Evolutionary conservation across 164 flowering plant species (phyloP).

Genomic region (Hamamelis virginiana): DNA sequence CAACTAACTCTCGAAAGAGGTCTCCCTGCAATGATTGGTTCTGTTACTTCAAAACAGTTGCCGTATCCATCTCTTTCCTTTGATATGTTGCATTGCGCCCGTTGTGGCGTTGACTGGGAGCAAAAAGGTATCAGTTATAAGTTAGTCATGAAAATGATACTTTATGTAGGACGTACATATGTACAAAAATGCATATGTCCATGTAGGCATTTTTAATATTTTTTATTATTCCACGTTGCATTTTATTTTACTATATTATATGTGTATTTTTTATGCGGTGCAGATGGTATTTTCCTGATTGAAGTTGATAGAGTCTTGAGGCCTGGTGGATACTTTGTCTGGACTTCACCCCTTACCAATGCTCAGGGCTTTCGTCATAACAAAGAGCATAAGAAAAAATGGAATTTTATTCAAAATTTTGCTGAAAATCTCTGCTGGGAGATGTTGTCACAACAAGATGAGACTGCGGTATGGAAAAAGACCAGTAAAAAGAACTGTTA

Average conservation of each 20-base stretch:
- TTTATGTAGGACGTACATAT: neutral
- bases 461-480: slow-evolving; percentile 95
- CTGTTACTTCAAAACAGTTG: slow-evolving; percentile 72
- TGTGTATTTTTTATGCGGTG: slow-evolving; percentile 15
- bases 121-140: slow-evolving; percentile 56
- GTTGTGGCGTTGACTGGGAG: slow-evolving; percentile 92
- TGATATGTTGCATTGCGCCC: slow-evolving; percentile 96
- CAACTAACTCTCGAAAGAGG: slow-evolving; percentile 98
- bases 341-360: slow-evolving; percentile 90
- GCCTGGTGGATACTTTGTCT: slow-evolving; percentile 98
- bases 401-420: slow-evolving; percentile 59
- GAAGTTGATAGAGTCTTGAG: slow-evolving; percentile 91
- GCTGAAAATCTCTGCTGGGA: slow-evolving; percentile 87
- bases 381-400: slow-evolving; percentile 65
- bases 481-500: slow-evolving; percentile 70
- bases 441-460: slow-evolving; percentile 88
- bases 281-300: slow-evolving; percentile 81
- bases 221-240: too few species aligned
- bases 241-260: neutral
- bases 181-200: neutral
- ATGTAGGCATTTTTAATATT: too few species aligned
- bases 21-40: slow-evolving; percentile 95
- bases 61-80: slow-evolving; percentile 93
- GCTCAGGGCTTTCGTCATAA: slow-evolving; percentile 46
- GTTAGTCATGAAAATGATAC: neutral